These are phyloP conservation scores for Aspergillus unguis DNA, from an alignment of 2,329 filamentous ascomycete genomes.

Conservation along the genomic window DNA sequence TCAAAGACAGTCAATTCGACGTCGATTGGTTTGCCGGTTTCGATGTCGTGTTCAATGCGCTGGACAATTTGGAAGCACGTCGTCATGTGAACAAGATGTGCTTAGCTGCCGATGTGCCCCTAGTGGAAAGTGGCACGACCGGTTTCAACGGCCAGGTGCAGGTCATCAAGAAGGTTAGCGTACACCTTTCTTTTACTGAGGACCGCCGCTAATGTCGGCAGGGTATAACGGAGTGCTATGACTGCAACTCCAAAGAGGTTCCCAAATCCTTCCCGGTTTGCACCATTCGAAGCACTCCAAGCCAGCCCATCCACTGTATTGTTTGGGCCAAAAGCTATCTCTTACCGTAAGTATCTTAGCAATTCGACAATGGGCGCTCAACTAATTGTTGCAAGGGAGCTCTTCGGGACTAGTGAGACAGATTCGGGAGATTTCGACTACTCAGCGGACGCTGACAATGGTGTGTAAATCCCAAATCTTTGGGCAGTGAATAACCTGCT, in stretches of 20 bases:
- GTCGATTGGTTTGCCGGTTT: conserved; percentile 85
- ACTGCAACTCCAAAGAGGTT: conserved; percentile 83
- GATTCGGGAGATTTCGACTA: conserved; percentile 75
- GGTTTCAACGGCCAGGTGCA: conserved; percentile 98
- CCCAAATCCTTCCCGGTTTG: conserved; percentile 95
- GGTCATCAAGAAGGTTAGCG: conserved; percentile 74
- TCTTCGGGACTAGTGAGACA: conserved; percentile 90
- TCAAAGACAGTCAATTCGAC: conserved; percentile 84
- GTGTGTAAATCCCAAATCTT: conserved; percentile 34
- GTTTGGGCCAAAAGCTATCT: conserved; percentile 98
- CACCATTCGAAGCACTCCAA: conserved; percentile 93
- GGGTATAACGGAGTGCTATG: conserved; percentile 90
- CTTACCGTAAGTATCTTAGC: conserved; percentile 56
- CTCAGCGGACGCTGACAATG: conserved; percentile 76
- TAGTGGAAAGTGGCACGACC: conserved; percentile 95
- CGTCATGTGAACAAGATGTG: conserved; percentile 98
- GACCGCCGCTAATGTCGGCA: conserved; percentile 26
- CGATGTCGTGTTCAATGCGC: conserved; percentile 86
- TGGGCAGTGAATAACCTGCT: conserved; percentile 11
- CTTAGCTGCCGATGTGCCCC: conserved; percentile 78
- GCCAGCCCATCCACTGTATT: conserved; percentile 96
- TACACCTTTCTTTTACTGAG: not conserved
- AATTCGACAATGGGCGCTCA: not conserved
- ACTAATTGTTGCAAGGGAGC: conserved; percentile 55
- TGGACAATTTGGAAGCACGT: conserved; percentile 91